phyloP scores from a whole-genome alignment of 202 grass and related monocot genomes.

The Musa balbisiana region DNA sequence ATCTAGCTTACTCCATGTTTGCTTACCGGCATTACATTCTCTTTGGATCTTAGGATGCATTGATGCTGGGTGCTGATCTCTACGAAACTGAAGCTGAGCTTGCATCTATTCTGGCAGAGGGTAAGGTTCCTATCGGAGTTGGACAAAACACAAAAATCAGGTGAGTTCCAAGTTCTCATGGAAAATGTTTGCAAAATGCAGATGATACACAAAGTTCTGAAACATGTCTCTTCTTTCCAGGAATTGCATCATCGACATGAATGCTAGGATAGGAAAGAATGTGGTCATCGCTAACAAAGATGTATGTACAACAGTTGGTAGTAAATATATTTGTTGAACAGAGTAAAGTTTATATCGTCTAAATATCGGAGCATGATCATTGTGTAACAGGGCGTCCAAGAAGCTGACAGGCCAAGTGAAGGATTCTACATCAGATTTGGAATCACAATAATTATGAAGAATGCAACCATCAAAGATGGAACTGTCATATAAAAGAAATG shows the following conservation, averaged over 20 bases:
- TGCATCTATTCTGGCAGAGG: slow-evolving; percentile 36
- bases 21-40: not conserved
- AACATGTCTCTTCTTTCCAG: slow-evolving; percentile 26
- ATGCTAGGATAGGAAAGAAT: slow-evolving; percentile 59
- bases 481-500: slow-evolving; percentile 1
- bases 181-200: no score
- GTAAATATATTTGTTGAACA: not conserved
- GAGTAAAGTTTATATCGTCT: not conserved
- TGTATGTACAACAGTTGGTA: slow-evolving; percentile 20
- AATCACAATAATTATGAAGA: slow-evolving; percentile 5
- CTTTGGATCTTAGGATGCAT: slow-evolving; percentile 35
- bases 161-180: slow-evolving; percentile 11
- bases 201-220: not conserved
- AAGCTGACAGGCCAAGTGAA: slow-evolving; percentile 17
- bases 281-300: slow-evolving; percentile 46
- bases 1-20: no score
- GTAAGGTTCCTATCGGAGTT: slow-evolving; percentile 56
- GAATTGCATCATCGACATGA: slow-evolving; percentile 76
- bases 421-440: slow-evolving; percentile 27
- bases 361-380: not conserved
- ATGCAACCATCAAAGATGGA: slow-evolving; percentile 16
- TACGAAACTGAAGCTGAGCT: slow-evolving; percentile 59
- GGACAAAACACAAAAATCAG: slow-evolving; percentile 67
- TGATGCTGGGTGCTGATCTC: slow-evolving; percentile 65
- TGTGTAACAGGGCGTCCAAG: slow-evolving; percentile 15